These are phyloP conservation scores for Hortiboletus rubellus DNA, from an alignment of 1,284 basidiomycete genomes.

Conservation along the genomic window DNA sequence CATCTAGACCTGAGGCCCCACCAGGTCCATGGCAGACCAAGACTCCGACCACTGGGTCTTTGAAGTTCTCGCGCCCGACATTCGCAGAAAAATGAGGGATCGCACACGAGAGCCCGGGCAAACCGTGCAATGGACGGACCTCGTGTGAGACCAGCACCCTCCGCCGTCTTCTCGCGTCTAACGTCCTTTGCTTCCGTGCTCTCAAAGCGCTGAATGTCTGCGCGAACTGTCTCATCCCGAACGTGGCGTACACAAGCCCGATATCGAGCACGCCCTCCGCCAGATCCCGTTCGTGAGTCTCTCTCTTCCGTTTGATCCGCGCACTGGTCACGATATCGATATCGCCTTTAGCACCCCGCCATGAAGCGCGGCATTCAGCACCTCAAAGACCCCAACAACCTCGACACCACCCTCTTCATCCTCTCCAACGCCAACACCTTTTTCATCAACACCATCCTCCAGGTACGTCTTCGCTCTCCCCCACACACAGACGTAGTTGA, in stretches of 20 bases:
- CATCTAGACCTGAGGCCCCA: neutral
- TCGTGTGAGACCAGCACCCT: constrained; percentile 63
- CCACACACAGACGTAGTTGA: too few species aligned
- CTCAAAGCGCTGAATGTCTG: constrained; percentile 68
- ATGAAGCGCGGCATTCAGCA: constrained; percentile 87
- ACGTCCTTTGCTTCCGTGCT: neutral
- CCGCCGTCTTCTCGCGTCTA: neutral
- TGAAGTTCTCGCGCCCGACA: constrained; percentile 84
- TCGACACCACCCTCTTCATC: constrained; percentile 80
- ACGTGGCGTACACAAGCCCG: constrained; percentile 65
- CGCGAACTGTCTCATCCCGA: constrained; percentile 58
- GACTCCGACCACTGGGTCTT: constrained; percentile 97
- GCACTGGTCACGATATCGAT: neutral
- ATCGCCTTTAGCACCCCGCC: constrained; percentile 78
- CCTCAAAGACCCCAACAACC: constrained; percentile 63
- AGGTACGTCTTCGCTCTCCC: constrained; percentile 45
- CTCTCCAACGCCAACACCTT: constrained; percentile 94
- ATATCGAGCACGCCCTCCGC: constrained; percentile 78
- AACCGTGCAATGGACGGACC: constrained; percentile 86
- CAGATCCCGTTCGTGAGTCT: constrained; percentile 83
- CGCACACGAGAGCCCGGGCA: constrained; percentile 39
- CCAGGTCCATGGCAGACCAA: constrained; percentile 88
- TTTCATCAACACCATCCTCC: constrained; percentile 88
- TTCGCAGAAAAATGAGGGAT: constrained; percentile 82
- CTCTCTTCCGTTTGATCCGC: neutral